Evolutionary conservation across 2,329 filamentous ascomycete species (phyloP).

Genomic region (Tetracladium maxilliforme): DNA sequence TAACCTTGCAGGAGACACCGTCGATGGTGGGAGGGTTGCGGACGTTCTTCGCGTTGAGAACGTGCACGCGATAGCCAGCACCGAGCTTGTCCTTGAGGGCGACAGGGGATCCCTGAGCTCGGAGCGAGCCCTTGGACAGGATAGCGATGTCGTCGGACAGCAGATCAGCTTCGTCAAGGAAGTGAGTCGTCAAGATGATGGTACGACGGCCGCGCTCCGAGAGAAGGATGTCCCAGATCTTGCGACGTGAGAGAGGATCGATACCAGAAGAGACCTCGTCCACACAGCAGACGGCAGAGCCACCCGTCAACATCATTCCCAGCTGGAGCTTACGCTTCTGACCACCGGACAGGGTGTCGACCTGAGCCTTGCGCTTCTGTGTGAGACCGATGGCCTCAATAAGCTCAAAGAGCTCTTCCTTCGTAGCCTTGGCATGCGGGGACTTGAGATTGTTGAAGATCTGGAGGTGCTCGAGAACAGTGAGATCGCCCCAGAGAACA

Average conservation of each 20-base stretch:
- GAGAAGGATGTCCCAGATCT: slow-evolving; percentile 88
- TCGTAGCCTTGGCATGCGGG: slow-evolving; percentile 34
- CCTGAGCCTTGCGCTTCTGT: slow-evolving; percentile 55
- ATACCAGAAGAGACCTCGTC: slow-evolving; percentile 85
- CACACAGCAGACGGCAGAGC: slow-evolving; percentile 75
- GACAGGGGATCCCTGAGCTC: slow-evolving; percentile 71
- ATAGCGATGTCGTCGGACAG: slow-evolving; percentile 82
- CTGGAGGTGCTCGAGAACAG: slow-evolving; percentile 67
- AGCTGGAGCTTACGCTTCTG: slow-evolving; percentile 88
- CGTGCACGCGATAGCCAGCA: slow-evolving; percentile 70
- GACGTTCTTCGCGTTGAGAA: no score
- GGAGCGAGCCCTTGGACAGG: slow-evolving; percentile 69
- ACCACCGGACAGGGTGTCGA: slow-evolving; percentile 72
- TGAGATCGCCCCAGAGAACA: slow-evolving; percentile 81
- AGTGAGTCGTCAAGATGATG: slow-evolving; percentile 82
- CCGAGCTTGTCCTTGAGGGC: slow-evolving; percentile 72
- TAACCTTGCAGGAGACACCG: slow-evolving; percentile 38
- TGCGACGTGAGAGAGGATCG: slow-evolving; percentile 72
- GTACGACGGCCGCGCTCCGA: slow-evolving; percentile 71
- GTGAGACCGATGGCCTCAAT: slow-evolving; percentile 60
- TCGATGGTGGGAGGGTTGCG: slow-evolving; percentile 29
- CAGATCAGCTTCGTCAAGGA: slow-evolving; percentile 83
- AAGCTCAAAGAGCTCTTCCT: slow-evolving; percentile 44
- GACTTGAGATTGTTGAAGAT: slow-evolving; percentile 79
- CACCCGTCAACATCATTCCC: slow-evolving; percentile 90